Conservation (phyloP, 305 asterid species). For the Ilex paraguariensis region DNA sequence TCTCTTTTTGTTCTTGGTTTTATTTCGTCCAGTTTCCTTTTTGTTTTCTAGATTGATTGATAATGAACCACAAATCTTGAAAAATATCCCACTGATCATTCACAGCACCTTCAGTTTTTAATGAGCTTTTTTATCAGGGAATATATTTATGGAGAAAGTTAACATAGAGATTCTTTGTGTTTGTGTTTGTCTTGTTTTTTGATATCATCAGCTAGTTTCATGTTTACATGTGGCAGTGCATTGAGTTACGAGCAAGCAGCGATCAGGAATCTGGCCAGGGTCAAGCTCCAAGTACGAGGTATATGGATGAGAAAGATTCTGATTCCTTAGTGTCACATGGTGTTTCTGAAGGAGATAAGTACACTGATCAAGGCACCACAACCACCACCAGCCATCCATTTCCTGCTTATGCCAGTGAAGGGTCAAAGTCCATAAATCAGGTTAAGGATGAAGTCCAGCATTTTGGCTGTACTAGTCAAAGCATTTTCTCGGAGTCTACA, state of each 20-base stretch:
- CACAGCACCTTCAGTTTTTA: too few relatives aligned
- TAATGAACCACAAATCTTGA: too few relatives aligned
- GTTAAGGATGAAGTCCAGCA: constrained; percentile 19
- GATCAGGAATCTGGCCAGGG: constrained; percentile 24
- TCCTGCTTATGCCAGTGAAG: constrained; percentile 23
- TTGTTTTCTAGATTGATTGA: too few relatives aligned
- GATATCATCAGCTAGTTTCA: background rate
- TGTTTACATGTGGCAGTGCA: constrained; percentile 32
- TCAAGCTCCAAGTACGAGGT: constrained; percentile 18
- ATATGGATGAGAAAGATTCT: constrained; percentile 21
- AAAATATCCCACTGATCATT: too few relatives aligned
- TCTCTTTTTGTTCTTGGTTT: too few relatives aligned
- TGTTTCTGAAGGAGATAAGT: constrained; percentile 18
- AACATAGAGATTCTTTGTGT: background rate
- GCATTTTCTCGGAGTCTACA: constrained; percentile 13
- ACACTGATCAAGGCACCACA: constrained; percentile 11
- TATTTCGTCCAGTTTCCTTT: too few relatives aligned
- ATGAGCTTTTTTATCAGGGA: too few relatives aligned
- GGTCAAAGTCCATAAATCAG: constrained; percentile 15
- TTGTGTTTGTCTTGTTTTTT: background rate
- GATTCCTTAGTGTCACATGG: constrained; percentile 14
- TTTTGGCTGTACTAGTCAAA: constrained; percentile 12
- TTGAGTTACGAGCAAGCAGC: constrained; percentile 20
- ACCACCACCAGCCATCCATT: constrained; percentile 4
- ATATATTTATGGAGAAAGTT: too few relatives aligned